Evolutionary conservation across 352 stramenopile species (phyloP).

Genomic region (Sclerospora graminicola): DNA sequence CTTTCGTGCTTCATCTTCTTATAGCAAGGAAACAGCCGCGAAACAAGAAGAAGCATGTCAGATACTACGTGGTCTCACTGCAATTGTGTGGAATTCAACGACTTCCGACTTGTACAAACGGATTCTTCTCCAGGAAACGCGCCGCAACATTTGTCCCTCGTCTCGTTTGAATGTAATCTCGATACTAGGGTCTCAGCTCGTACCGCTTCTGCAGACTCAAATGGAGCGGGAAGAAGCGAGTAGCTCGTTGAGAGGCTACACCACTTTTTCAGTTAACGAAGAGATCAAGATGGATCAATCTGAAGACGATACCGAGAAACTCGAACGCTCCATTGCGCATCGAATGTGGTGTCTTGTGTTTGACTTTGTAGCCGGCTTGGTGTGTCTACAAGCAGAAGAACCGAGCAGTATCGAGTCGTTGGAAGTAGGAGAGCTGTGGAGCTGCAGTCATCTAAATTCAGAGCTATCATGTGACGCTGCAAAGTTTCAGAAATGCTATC

Average conservation of each 20-base stretch:
- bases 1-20: conserved; percentile 31
- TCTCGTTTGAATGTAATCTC: conserved; percentile 25
- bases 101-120: too few species aligned
- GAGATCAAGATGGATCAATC: not conserved
- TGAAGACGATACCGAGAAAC: conserved; percentile 5
- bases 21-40: conserved; percentile 11
- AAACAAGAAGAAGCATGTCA: conserved; percentile 29
- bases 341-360: conserved; percentile 53
- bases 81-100: conserved; percentile 57
- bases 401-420: conserved; percentile 1
- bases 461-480: too few species aligned
- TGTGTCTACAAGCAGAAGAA: conserved; percentile 22
- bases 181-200: conserved; percentile 37
- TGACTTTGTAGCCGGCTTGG: conserved; percentile 29
- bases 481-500: too few species aligned
- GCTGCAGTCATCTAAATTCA: too few species aligned
- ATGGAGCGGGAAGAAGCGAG: conserved; percentile 28
- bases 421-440: too few species aligned
- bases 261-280: not conserved
- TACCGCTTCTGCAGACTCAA: conserved; percentile 29
- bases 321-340: conserved; percentile 33
- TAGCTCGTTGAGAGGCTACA: conserved; percentile 32
- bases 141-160: conserved; percentile 4
- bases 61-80: conserved; percentile 32
- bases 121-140: too few species aligned